These are phyloP conservation scores for Auricularia sp. DNA, from an alignment of 768 basidiomycete species.

Conservation along the genomic window DNA sequence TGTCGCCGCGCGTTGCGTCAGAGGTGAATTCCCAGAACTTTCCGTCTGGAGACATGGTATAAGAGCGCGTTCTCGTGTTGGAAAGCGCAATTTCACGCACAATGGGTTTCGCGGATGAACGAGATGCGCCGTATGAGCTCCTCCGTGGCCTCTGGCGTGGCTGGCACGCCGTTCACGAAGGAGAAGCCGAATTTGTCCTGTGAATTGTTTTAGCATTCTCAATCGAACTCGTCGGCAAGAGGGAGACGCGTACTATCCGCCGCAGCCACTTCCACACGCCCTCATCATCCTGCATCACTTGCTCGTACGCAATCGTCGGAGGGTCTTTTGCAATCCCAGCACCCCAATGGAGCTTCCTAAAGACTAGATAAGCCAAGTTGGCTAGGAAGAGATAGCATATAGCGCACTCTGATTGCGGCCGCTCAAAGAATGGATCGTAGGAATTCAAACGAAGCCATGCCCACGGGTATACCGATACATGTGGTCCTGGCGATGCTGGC, in stretches of 20 bases:
- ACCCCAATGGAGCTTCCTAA: conserved; percentile 72
- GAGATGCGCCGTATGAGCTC: conserved; percentile 63
- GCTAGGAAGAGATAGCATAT: not conserved
- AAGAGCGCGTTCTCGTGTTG: not conserved
- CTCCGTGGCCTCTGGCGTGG: conserved; percentile 78
- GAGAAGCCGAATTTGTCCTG: conserved; percentile 86
- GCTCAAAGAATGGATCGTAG: conserved; percentile 56
- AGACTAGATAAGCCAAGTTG: not conserved
- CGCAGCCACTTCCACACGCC: conserved; percentile 75
- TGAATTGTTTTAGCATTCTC: not conserved
- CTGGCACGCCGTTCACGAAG: conserved; percentile 71
- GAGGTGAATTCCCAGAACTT: conserved; percentile 97
- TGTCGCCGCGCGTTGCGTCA: conserved; percentile 82
- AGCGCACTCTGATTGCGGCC: conserved; percentile 4
- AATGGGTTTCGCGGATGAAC: conserved; percentile 83
- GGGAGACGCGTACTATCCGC: conserved; percentile 53
- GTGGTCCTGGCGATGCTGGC: conserved; percentile 43
- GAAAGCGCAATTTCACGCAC: conserved; percentile 20
- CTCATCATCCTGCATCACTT: conserved; percentile 56
- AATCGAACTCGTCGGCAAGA: not conserved
- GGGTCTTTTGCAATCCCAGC: conserved; percentile 62
- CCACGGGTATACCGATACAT: conserved; percentile 83
- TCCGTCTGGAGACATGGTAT: conserved; percentile 47
- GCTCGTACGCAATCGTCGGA: conserved; percentile 62
- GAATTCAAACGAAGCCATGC: conserved; percentile 68